A percentile compares a stretch with the other conserved stretches of the same genome.
Evolutionary conservation across 2,329 filamentous ascomycete species (phyloP).

Genomic region (Neofusicoccum ribis): DNA sequence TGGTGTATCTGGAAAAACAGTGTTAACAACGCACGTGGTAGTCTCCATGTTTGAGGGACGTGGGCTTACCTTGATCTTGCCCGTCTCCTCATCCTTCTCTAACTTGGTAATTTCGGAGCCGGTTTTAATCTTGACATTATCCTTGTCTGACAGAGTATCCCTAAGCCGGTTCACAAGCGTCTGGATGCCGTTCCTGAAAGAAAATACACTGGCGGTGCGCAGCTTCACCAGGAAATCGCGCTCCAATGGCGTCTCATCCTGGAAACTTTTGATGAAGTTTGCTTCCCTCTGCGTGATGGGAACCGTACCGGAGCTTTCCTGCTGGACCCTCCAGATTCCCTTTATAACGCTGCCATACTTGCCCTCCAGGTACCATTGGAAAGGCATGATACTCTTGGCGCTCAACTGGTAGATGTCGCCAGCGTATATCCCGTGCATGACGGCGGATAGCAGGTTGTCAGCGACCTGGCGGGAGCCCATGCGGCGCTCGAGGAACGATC

Average conservation of each 20-base stretch:
- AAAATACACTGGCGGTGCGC: constrained; percentile 38
- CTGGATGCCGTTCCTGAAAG: constrained; percentile 46
- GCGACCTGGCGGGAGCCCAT: constrained; percentile 56
- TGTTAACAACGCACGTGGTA: background rate
- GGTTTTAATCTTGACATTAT: constrained; percentile 43
- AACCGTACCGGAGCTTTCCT: background rate
- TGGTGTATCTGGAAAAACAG: background rate
- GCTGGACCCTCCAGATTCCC: constrained; percentile 25
- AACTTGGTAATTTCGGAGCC: constrained; percentile 50
- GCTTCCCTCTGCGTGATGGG: background rate
- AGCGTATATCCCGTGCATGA: constrained; percentile 87
- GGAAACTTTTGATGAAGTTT: constrained; percentile 5
- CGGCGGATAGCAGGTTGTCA: constrained; percentile 73
- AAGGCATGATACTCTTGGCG: constrained; percentile 62
- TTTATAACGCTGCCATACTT: constrained; percentile 42
- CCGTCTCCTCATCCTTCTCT: constrained; percentile 7
- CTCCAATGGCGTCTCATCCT: constrained; percentile 6
- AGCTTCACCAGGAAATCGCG: constrained; percentile 12
- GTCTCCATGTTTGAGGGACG: too few species aligned
- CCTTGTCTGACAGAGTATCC: constrained; percentile 26
- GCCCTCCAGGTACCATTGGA: constrained; percentile 51
- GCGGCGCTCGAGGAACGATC: constrained; percentile 61
- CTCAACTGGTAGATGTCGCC: constrained; percentile 84
- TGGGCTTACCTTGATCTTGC: constrained; percentile 2
- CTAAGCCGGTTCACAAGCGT: constrained; percentile 41